These are phyloP conservation scores for Candida lessepsii DNA, from an alignment of 805 yeast genomes.

Conservation along the genomic window DNA sequence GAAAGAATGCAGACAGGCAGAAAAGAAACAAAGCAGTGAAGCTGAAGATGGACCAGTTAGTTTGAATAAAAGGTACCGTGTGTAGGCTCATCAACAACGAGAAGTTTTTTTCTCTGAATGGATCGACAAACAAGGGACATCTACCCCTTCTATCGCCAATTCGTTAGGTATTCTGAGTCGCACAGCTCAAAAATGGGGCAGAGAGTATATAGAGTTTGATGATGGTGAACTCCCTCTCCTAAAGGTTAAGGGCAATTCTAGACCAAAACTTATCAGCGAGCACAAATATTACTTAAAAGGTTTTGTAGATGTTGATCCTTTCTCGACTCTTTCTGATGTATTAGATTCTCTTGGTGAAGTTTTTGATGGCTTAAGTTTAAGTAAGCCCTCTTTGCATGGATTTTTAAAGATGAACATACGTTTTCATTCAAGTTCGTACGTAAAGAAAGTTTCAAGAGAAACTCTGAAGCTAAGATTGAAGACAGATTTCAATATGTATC, in stretches of 20 bases:
- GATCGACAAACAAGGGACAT: slow-evolving; percentile 7
- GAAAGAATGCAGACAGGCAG: slow-evolving; percentile 1
- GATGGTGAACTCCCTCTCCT: slow-evolving; percentile 8
- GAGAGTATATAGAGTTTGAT: slow-evolving; percentile 8
- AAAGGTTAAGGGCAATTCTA: slow-evolving; percentile 8
- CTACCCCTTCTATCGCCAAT: slow-evolving; percentile 6
- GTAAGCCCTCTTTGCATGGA: slow-evolving; percentile 10
- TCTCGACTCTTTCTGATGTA: background rate
- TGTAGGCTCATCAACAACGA: slow-evolving; percentile 4
- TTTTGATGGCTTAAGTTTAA: slow-evolving; percentile 6
- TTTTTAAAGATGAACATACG: slow-evolving; percentile 9
- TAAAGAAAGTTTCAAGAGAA: slow-evolving; percentile 11
- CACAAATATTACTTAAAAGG: slow-evolving; percentile 3
- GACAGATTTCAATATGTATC: slow-evolving; percentile 8
- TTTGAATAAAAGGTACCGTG: slow-evolving; percentile 3
- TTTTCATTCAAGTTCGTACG: slow-evolving; percentile 5
- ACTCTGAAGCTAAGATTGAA: slow-evolving; percentile 10
- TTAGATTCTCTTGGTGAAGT: slow-evolving; percentile 1
- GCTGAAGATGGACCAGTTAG: slow-evolving; percentile 3
- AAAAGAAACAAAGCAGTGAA: background rate
- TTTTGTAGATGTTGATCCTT: slow-evolving; percentile 1
- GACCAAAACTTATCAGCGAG: slow-evolving; percentile 2
- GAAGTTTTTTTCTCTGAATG: slow-evolving; percentile 6
- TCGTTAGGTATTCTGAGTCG: slow-evolving; percentile 5
- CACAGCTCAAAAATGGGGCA: slow-evolving; percentile 9